Base-by-base conservation (phyloP, 345 rosid genomes). In the Populus tremula region DNA sequence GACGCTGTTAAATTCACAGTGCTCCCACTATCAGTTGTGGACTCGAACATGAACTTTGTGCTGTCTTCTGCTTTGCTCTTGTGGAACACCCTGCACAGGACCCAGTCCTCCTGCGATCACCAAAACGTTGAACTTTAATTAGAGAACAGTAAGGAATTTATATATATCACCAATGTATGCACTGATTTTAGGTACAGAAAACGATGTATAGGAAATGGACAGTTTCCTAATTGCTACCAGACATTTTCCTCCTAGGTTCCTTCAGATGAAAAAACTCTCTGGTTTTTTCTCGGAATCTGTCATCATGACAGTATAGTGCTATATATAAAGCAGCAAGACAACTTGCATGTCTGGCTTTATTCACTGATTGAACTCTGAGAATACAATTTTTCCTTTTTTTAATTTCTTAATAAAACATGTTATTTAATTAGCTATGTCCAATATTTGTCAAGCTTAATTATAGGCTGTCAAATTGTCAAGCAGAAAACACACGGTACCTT, bases 31-130 rank as follows among this genome's bases (percentile, higher is more conserved):
- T 11, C 43, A 7, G 49, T 67, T 25, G 84, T 71, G 17, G 82
- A 70, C 39, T 82, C 86, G 35, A 71, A 84, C 80, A 71, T 80
- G 79, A 73, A 80, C 2, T 73, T 74, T 25, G 87, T 71, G 74
- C 75, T 82, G 61, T 79, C 72, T 66, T 80, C 89, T 59, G 78
- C 88, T 74, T 86, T 89, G 85, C 92, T 77, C 84, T 92, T 91
- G 85, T 91, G 89, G 72, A 95, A 93, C 33, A 93, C 99, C 85
- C 99, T 87, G 79, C 98, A 95, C 63, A 95, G 64, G 23, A 93
- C 99, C 99, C 99, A 95, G 56, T 95, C 99, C 87, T 95, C 99
- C 99, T 95, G 70, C 8, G 75, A 65, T 71, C 33, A 67, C 14
- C 14, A 9, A 70, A 70, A 73, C 20, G 43, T 21, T 43, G 29